Conservation (phyloP, 1,284 basidiomycete species). For the Volvariella volvacea region DNA sequence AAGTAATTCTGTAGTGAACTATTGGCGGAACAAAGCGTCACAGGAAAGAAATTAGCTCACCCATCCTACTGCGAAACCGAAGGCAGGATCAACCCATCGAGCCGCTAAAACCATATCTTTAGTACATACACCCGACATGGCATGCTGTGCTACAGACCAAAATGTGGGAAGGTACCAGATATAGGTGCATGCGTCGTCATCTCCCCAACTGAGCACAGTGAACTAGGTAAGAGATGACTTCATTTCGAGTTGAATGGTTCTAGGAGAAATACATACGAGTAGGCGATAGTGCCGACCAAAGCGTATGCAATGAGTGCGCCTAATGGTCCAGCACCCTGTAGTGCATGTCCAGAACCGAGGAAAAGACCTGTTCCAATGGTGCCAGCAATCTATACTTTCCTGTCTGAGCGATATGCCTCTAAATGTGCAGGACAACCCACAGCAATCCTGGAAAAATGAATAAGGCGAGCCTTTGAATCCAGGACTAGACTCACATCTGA, state of each 20-base stretch:
- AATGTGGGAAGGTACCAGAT: conserved; percentile 71
- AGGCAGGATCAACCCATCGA: conserved; percentile 70
- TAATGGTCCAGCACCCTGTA: conserved; percentile 48
- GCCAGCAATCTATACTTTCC: conserved; percentile 53
- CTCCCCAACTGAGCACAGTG: conserved; percentile 60
- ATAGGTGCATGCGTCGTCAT: conserved; percentile 69
- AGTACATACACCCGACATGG: conserved; percentile 3
- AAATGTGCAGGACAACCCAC: conserved; percentile 29
- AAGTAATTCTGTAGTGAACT: conserved; percentile 25
- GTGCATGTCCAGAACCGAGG: conserved; percentile 67
- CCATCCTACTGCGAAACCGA: conserved; percentile 66
- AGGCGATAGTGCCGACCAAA: conserved; percentile 56
- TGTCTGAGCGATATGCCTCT: conserved; percentile 4
- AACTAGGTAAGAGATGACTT: conserved; percentile 23
- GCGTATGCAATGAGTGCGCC: conserved; percentile 58
- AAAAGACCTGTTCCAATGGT: conserved; percentile 78
- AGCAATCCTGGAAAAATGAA: conserved; percentile 40
- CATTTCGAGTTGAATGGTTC: background rate
- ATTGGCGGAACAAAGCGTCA: background rate
- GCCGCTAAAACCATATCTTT: conserved; percentile 43
- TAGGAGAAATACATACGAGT: conserved; percentile 38
- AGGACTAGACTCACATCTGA: conserved; percentile 45
- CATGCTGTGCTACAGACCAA: conserved; percentile 26
- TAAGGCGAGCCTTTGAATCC: conserved; percentile 2
- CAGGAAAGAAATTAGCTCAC: conserved; percentile 21